Evolutionary conservation across 2,329 filamentous ascomycete genomes (phyloP).

Genomic region (Sporothrix globosa): DNA sequence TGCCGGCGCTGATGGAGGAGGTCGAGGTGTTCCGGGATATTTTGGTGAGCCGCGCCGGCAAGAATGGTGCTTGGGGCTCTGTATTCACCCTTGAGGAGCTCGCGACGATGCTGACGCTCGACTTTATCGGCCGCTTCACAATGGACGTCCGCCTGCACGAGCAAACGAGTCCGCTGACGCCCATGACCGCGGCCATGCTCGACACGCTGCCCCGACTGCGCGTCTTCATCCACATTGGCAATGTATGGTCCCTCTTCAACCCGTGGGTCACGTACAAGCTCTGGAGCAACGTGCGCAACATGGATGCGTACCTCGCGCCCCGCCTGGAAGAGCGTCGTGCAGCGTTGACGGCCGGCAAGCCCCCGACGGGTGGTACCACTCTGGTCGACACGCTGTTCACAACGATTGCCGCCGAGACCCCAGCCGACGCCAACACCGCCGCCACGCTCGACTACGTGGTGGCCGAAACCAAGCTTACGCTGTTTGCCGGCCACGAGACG

Average conservation of each 20-base stretch:
- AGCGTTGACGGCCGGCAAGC: constrained; percentile 33
- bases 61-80: constrained; percentile 35
- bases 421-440: background rate
- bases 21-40: constrained; percentile 39
- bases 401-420: constrained; percentile 32
- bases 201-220: constrained; percentile 30
- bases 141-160: constrained; percentile 31
- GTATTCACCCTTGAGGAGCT: constrained; percentile 39
- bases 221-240: constrained; percentile 33
- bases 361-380: constrained; percentile 34
- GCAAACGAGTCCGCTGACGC: constrained; percentile 30
- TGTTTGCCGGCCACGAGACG: constrained; percentile 49
- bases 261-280: constrained; percentile 40
- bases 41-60: constrained; percentile 36
- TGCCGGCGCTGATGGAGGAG: constrained; percentile 43
- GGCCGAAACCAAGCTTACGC: constrained; percentile 41
- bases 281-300: constrained; percentile 43
- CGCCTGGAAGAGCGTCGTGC: constrained; percentile 37
- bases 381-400: constrained; percentile 43
- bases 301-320: constrained; percentile 39
- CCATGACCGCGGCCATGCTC: constrained; percentile 30
- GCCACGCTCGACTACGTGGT: constrained; percentile 40
- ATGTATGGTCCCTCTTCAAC: constrained; percentile 38
- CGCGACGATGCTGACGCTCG: constrained; percentile 38
- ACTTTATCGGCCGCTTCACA: constrained; percentile 39